Conservation (phyloP, 768 basidiomycete genomes). For the Pulveroboletus frians region DNA sequence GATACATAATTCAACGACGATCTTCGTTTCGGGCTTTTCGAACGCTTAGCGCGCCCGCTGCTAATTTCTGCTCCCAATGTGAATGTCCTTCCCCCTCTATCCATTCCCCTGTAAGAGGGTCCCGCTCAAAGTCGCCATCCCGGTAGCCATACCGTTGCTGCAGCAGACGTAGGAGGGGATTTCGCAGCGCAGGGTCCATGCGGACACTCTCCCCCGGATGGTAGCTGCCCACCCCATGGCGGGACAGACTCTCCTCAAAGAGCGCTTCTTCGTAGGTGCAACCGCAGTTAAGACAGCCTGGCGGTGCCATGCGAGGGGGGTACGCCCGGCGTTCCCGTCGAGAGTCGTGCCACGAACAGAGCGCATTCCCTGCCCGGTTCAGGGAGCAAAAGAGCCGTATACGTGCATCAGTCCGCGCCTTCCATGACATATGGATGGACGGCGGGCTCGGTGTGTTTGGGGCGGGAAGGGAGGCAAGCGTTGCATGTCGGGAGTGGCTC, state of each 20-base stretch:
- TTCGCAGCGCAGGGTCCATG: conserved; percentile 84
- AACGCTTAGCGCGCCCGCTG: conserved; percentile 33
- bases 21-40: conserved; percentile 36
- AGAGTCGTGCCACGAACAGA: conserved; percentile 89
- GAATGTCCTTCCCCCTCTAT: conserved; percentile 56
- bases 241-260: conserved; percentile 78
- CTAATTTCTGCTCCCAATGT: conserved; percentile 57
- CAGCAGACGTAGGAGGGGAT: conserved; percentile 69
- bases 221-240: conserved; percentile 77
- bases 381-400: conserved; percentile 69
- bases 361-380: conserved; percentile 82
- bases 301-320: conserved; percentile 77
- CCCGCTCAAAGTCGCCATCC: conserved; percentile 82
- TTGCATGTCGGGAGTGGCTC: conserved; percentile 13
- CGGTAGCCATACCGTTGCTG: conserved; percentile 70
- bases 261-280: conserved; percentile 82
- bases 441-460: conserved; percentile 35
- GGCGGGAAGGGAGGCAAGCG: conserved; percentile 13
- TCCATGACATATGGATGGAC: conserved; percentile 56
- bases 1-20: conserved; percentile 29
- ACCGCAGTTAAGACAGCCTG: conserved; percentile 77
- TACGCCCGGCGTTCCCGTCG: conserved; percentile 72
- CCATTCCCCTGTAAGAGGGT: conserved; percentile 63
- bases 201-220: conserved; percentile 80
- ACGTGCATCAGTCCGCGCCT: conserved; percentile 67